Evolutionary conservation across 441 rosid genomes (phyloP).

Genomic region (Omphalea diandra): DNA sequence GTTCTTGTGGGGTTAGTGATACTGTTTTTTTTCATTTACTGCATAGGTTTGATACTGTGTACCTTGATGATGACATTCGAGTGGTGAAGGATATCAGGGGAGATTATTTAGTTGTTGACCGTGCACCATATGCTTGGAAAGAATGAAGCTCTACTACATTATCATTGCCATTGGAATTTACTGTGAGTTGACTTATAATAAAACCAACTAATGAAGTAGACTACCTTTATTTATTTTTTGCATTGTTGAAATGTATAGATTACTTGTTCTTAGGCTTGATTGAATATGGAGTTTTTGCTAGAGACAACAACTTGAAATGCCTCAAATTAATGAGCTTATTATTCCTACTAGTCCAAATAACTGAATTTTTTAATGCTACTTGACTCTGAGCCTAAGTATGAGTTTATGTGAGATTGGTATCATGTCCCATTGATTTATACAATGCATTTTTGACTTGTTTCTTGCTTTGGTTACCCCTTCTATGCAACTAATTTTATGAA

Average conservation of each 20-base stretch:
- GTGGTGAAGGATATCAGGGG: constrained; percentile 89
- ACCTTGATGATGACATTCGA: constrained; percentile 79
- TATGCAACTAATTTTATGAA: neutral
- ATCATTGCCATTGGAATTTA: neutral
- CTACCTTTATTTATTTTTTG: too few species aligned
- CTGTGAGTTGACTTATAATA: constrained; percentile 21
- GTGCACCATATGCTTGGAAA: constrained; percentile 74
- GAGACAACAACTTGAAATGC: too few species aligned
- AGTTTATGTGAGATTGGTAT: neutral
- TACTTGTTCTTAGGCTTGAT: too few species aligned
- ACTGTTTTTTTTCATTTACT: neutral
- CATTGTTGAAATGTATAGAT: too few species aligned
- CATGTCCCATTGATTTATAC: neutral
- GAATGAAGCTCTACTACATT: constrained; percentile 30
- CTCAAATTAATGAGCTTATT: neutral
- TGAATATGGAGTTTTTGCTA: too few species aligned
- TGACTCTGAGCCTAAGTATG: neutral
- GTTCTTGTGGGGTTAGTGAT: neutral
- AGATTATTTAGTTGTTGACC: constrained; percentile 82
- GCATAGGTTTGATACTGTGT: constrained; percentile 74
- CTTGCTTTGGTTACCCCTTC: too few species aligned
- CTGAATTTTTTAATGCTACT: neutral
- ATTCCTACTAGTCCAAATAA: neutral
- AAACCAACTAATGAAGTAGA: neutral
- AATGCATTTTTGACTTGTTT: too few species aligned